Conservation (phyloP, 345 rosid species). For the Syzygium oleosum region DNA sequence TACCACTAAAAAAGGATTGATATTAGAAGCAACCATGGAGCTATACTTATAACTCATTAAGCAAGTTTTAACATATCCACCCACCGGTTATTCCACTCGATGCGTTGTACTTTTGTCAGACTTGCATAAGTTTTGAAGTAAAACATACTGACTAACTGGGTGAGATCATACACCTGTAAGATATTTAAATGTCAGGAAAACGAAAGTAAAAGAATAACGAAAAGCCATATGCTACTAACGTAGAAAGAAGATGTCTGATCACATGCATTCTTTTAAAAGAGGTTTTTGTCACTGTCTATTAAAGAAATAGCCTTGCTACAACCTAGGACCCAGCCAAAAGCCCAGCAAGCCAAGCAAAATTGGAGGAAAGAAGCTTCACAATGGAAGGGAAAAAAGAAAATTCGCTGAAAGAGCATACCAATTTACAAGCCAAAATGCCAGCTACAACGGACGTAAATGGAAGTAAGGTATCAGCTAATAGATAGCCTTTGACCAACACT, state of each 20-base stretch:
- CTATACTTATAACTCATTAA: not conserved
- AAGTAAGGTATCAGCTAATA: slow-evolving; percentile 53
- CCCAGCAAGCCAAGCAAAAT: not conserved
- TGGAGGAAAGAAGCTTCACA: not conserved
- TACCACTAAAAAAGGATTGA: slow-evolving; percentile 32
- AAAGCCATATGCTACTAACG: not conserved
- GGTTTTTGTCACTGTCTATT: not conserved
- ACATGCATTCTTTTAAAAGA: not conserved
- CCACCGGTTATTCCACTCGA: slow-evolving; percentile 91
- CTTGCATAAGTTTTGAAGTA: slow-evolving; percentile 48
- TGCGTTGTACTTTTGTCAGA: slow-evolving; percentile 50
- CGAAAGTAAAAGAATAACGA: not conserved
- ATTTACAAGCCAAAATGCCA: slow-evolving; percentile 72
- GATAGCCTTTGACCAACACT: slow-evolving; percentile 45
- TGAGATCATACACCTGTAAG: slow-evolving; percentile 58
- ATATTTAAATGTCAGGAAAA: not conserved
- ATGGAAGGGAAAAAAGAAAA: not conserved
- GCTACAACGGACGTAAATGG: slow-evolving; percentile 69
- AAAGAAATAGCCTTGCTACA: not conserved
- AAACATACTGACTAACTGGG: slow-evolving; percentile 44
- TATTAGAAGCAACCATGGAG: not conserved
- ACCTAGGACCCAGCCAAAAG: not conserved
- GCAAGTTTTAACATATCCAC: not conserved
- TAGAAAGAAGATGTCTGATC: not conserved
- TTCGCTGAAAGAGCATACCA: slow-evolving; percentile 34